phyloP scores from a whole-genome alignment of 495 filamentous ascomycete species.

The Xylaria intraflava region DNA sequence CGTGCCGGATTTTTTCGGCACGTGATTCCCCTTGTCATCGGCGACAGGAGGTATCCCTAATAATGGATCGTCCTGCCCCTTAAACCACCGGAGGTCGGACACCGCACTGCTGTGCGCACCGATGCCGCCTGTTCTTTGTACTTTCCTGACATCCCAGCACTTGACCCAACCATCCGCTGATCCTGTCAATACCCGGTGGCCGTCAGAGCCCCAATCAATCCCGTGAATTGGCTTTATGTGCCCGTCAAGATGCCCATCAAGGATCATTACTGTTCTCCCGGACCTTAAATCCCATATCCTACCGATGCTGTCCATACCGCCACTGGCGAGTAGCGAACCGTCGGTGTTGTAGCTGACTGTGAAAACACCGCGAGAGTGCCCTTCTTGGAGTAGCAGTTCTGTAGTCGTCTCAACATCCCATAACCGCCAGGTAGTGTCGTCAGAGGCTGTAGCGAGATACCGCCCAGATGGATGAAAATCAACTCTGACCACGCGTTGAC shows the following conservation, averaged over 20 bases:
- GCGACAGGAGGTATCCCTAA: conserved; percentile 50
- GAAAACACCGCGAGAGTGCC: conserved; percentile 88
- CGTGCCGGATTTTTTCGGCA: conserved; percentile 65
- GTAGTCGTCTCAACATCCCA: conserved; percentile 87
- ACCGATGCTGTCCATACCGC: conserved; percentile 87
- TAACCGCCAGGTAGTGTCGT: conserved; percentile 93
- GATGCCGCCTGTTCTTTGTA: conserved; percentile 72
- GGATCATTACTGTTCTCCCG: conserved; percentile 89
- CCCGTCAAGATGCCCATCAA: conserved; percentile 74
- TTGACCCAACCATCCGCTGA: conserved; percentile 95
- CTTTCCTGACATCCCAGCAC: conserved; percentile 93
- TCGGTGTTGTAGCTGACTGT: conserved; percentile 82
- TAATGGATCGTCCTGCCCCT: conserved; percentile 63
- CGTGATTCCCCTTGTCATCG: conserved; percentile 56
- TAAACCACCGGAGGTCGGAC: conserved; percentile 89
- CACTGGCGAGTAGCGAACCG: conserved; percentile 83
- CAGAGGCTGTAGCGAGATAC: conserved; percentile 88
- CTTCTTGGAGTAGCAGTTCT: conserved; percentile 86
- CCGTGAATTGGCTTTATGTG: conserved; percentile 91
- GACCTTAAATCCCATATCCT: conserved; percentile 96
- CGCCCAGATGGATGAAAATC: conserved; percentile 91
- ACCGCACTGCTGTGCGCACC: conserved; percentile 90
- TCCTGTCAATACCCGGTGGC: conserved; percentile 78
- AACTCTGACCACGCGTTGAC: conserved; percentile 77
- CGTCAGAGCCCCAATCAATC: conserved; percentile 87